Evolutionary conservation across 2,329 filamentous ascomycete genomes (phyloP), one percentile per base, ranked within the genome.

Genomic region (Diaporthe nobilis): DNA sequence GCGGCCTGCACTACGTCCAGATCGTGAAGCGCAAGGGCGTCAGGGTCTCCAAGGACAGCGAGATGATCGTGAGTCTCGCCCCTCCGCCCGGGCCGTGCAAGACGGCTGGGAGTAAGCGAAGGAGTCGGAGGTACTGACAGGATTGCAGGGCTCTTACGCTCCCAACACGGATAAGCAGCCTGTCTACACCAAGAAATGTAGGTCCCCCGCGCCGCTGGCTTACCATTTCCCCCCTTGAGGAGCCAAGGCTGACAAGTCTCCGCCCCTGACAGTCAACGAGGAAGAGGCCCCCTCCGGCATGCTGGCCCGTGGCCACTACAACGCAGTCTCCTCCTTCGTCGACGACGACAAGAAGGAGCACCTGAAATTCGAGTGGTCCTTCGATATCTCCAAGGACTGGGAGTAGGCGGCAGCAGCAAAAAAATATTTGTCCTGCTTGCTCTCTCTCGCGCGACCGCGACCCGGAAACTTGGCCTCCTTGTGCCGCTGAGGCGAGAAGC

Each of bases 361-460:
- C 86, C 89, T 99, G 78, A 90, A 93, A 83, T 99, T 99, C 85
- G 94, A 98, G 82, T 99, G 97, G 97, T 92, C 93, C 77, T 98
- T 99, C 82, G 94, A 98, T 83, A 98, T 99, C 84, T 90, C 94
- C 86, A 99, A 98, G 91, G 95, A 98, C 84, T 98, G 97, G 97
- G 76, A 75, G 74, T 94, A 92, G 79, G 81, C 53, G 28, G 44
- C 67, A 39, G 44, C 47, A 37, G 47, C 47, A 37, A 34, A 28
- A 34, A 1, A 31, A 44, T 1, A 6, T 47, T 31, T 63, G 25
- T 9, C 13, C 31, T 25, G 13, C 44, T 67, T 42, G 51, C 67
- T 63, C 58, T 51, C 49, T 63, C 71, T 42, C 58, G 42, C 44
- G 3, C 49, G 42, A 68, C 63, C 31, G 22, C 44, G 44, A 37